Evolutionary conservation across 1,139 yeast species (phyloP).

Genomic region (Pichia sp.): DNA sequence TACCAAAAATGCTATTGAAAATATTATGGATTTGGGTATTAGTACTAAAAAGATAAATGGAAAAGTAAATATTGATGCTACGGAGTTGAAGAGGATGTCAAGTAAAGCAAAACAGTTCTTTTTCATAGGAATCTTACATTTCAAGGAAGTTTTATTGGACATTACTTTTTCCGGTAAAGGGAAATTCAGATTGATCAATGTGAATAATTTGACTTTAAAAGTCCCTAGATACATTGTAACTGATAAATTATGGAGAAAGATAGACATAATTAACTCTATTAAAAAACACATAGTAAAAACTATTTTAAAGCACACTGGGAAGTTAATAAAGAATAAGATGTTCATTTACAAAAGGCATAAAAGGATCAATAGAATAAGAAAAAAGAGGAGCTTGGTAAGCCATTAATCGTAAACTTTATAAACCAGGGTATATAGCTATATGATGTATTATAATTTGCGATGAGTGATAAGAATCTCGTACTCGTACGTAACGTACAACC

Average conservation of each 20-base stretch:
- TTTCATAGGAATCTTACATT: slow-evolving; percentile 43
- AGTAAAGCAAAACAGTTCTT: slow-evolving; percentile 51
- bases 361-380: slow-evolving; percentile 11
- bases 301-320: slow-evolving; percentile 51
- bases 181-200: slow-evolving; percentile 49
- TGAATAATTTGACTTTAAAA: slow-evolving; percentile 46
- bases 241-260: slow-evolving; percentile 43
- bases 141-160: slow-evolving; percentile 42
- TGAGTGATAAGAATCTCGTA: slow-evolving; percentile 12
- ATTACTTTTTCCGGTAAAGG: slow-evolving; percentile 59
- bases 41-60: not conserved
- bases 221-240: slow-evolving; percentile 47
- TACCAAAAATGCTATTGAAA: slow-evolving; percentile 2
- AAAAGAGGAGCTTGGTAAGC: not conserved
- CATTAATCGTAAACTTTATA: too few species aligned
- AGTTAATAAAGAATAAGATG: slow-evolving; percentile 49
- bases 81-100: slow-evolving; percentile 35
- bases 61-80: not conserved
- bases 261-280: slow-evolving; percentile 46
- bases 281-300: slow-evolving; percentile 47
- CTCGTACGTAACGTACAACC: too few species aligned
- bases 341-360: slow-evolving; percentile 18
- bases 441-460: slow-evolving; percentile 10
- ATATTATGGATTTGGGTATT: not conserved
- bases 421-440: not conserved